Percentiles rank a stretch among this genome's conserved stretches.
These are phyloP conservation scores for Wallacemonas sp. DNA, from an alignment of 208 protist species.

Conservation along the genomic window DNA sequence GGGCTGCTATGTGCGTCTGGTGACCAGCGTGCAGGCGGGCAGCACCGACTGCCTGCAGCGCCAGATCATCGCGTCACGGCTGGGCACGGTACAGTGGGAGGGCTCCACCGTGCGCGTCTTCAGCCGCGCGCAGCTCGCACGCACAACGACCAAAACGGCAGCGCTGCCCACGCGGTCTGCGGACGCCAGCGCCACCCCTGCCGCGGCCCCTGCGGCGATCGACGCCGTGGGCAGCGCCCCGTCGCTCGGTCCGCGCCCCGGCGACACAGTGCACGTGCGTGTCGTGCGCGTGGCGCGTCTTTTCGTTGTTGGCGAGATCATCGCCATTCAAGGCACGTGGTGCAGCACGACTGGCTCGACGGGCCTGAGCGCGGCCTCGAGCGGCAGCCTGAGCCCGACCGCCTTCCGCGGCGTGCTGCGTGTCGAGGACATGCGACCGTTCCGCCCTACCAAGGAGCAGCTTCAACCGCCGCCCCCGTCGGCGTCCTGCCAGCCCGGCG, in stretches of 20 bases:
- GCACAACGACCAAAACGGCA: not conserved
- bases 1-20: constrained; percentile 57
- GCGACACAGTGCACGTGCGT: constrained; percentile 65
- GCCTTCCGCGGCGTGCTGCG: constrained; percentile 70
- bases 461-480: constrained; percentile 55
- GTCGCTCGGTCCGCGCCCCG: constrained; percentile 49
- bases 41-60: constrained; percentile 13
- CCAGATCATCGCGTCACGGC: constrained; percentile 40
- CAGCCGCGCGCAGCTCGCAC: constrained; percentile 7
- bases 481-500: constrained; percentile 51
- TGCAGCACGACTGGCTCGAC: constrained; percentile 39
- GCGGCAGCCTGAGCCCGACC: constrained; percentile 9
- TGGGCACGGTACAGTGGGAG: constrained; percentile 79
- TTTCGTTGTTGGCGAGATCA: constrained; percentile 73
- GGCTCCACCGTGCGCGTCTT: constrained; percentile 56
- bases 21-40: constrained; percentile 7
- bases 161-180: not conserved
- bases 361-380: not conserved
- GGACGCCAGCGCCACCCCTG: not conserved
- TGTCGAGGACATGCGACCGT: constrained; percentile 76
- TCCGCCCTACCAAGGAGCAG: constrained; percentile 53
- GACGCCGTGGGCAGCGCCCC: not conserved
- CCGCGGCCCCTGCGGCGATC: constrained; percentile 7
- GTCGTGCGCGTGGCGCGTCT: constrained; percentile 53
- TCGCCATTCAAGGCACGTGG: constrained; percentile 68